These are phyloP conservation scores for Diaporthe vexans DNA, from an alignment of 2,329 filamentous ascomycete species.

Conservation along the genomic window DNA sequence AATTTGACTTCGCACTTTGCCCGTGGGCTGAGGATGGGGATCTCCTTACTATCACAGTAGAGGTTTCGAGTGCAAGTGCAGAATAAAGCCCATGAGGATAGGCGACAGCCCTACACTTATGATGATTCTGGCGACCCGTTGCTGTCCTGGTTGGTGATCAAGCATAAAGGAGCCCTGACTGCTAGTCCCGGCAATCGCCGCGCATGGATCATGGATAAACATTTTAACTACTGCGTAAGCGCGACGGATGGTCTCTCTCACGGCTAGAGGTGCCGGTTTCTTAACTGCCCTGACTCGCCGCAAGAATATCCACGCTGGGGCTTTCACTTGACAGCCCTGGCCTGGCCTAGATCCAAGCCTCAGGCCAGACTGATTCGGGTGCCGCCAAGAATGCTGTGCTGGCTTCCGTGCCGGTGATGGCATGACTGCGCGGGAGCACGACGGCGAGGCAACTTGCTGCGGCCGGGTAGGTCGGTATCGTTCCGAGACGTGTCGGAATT, in stretches of 20 bases:
- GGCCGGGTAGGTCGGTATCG: too few species aligned
- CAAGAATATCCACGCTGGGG: background rate
- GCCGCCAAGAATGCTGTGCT: conserved; percentile 6
- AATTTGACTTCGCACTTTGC: background rate
- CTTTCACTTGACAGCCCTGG: background rate
- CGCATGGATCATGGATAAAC: background rate
- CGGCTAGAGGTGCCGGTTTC: background rate
- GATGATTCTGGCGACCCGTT: too few species aligned
- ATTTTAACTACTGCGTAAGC: background rate
- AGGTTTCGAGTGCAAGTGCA: too few species aligned
- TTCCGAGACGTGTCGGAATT: background rate
- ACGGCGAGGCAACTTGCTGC: background rate
- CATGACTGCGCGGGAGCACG: background rate
- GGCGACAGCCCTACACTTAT: background rate
- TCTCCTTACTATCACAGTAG: too few species aligned
- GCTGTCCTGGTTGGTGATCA: background rate
- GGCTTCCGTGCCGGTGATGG: background rate
- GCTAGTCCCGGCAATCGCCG: conserved; percentile 7
- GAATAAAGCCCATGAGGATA: background rate
- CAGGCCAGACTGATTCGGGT: background rate
- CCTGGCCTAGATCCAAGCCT: conserved; percentile 3
- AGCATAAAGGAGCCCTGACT: background rate
- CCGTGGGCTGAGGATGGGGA: background rate
- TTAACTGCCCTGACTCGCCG: conserved; percentile 7
- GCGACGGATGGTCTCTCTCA: background rate